Percentiles rank a stretch among this genome's conserved stretches.
Evolutionary conservation across 306 rosid species (phyloP).

Genomic region (Lathyrus sativus): DNA sequence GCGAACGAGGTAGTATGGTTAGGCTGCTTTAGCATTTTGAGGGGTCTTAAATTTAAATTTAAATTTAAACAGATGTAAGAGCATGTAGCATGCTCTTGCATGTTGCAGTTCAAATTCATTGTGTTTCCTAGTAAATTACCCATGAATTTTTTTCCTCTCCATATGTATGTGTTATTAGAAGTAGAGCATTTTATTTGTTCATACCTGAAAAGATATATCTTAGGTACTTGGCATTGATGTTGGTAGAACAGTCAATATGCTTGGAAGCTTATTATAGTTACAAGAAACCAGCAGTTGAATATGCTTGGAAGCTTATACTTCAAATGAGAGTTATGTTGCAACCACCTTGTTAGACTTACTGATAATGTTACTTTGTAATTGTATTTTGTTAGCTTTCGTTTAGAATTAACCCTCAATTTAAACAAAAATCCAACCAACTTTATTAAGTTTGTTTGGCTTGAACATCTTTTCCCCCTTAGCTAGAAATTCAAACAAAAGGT

Average conservation of each 20-base stretch:
- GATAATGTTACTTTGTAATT: conserved; percentile 2
- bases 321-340: not conserved
- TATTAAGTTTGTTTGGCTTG: not conserved
- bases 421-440: not conserved
- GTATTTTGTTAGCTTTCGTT: not conserved
- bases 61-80: conserved; percentile 15
- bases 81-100: conserved; percentile 19
- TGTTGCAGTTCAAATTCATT: conserved; percentile 20
- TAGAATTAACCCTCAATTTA: not conserved
- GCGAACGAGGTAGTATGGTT: conserved; percentile 29
- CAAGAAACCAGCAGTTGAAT: not conserved
- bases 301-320: not conserved
- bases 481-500: not conserved
- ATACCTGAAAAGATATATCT: not conserved
- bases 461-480: not conserved
- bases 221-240: not conserved
- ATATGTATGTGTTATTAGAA: not conserved
- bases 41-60: conserved; percentile 4
- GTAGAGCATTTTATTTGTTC: not conserved
- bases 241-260: not conserved
- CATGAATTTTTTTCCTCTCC: not conserved
- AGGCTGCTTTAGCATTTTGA: conserved; percentile 25
- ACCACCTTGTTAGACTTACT: not conserved
- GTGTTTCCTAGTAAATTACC: conserved; percentile 3
- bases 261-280: not conserved